phyloP scores from a whole-genome alignment of 306 rosid genomes.

The Glycine soja region DNA sequence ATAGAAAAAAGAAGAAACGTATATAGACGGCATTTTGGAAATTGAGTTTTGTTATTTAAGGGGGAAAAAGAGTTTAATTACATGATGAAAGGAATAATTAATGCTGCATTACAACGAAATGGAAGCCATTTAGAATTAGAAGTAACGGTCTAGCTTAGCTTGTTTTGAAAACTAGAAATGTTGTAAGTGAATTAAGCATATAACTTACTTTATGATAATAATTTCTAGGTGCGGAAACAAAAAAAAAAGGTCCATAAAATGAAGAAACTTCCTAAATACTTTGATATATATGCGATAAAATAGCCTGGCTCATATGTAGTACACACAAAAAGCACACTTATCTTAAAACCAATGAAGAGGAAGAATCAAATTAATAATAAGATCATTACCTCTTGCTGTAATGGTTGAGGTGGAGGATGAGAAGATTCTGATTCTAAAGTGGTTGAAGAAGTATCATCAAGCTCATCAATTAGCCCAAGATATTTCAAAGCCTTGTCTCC shows the following conservation, averaged over 20 bases:
- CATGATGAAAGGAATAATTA: background rate
- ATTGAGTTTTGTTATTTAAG: background rate
- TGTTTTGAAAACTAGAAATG: background rate
- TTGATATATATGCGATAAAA: background rate
- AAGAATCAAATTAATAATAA: background rate
- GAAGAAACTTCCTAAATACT: background rate
- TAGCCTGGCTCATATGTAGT: constrained; percentile 12
- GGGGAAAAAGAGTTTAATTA: background rate
- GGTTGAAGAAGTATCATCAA: constrained; percentile 50
- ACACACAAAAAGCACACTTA: background rate
- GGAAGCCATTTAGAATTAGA: background rate
- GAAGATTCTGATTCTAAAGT: constrained; percentile 55
- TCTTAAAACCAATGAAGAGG: background rate
- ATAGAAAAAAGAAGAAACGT: background rate
- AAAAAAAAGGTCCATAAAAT: background rate
- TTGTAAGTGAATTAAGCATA: background rate
- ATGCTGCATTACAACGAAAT: constrained; percentile 2
- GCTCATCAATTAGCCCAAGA: constrained; percentile 61
- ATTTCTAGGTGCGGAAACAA: constrained; percentile 13
- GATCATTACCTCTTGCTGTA: constrained; percentile 48
- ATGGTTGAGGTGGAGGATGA: constrained; percentile 37
- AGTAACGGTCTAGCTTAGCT: background rate
- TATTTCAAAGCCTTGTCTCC: constrained; percentile 94
- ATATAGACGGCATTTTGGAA: background rate
- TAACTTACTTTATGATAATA: background rate